Percentiles rank a stretch among this genome's conserved stretches.
These are phyloP conservation scores for Malus sieversii DNA, from an alignment of 306 rosid genomes.

Conservation along the genomic window DNA sequence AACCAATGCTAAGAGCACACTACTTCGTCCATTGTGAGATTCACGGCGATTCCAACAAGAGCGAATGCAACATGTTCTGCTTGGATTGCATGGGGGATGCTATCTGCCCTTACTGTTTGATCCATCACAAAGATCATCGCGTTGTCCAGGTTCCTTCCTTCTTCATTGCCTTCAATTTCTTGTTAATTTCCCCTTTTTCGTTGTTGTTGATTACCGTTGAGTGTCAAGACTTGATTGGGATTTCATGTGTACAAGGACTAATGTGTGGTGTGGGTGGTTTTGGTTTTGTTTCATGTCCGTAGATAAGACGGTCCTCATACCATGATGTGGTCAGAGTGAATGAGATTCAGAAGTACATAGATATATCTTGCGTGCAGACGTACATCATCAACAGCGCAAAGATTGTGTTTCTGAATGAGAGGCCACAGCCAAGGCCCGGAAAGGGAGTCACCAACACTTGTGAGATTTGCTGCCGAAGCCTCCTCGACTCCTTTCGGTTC, in stretches of 20 bases:
- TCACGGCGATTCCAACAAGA: slow-evolving; percentile 30
- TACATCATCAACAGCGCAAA: slow-evolving; percentile 47
- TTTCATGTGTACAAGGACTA: not conserved
- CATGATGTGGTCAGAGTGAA: slow-evolving; percentile 46
- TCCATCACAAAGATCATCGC: slow-evolving; percentile 31
- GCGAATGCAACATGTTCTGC: slow-evolving; percentile 48
- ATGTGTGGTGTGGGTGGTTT: not conserved
- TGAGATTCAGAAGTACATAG: slow-evolving; percentile 44
- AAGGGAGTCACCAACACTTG: slow-evolving; percentile 47
- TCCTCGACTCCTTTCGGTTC: slow-evolving; percentile 39
- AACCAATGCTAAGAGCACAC: slow-evolving; percentile 27
- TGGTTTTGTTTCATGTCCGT: not conserved
- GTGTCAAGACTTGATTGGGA: not conserved
- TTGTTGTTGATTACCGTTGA: too few relatives aligned
- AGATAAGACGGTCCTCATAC: slow-evolving; percentile 47
- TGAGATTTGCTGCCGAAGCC: slow-evolving; percentile 39
- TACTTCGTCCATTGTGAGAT: slow-evolving; percentile 27
- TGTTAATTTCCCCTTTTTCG: not conserved
- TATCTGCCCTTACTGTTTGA: slow-evolving; percentile 33
- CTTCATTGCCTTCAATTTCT: not conserved
- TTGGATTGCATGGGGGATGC: slow-evolving; percentile 34
- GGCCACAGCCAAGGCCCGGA: slow-evolving; percentile 46
- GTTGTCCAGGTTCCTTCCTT: slow-evolving; percentile 29
- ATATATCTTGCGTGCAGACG: slow-evolving; percentile 38
- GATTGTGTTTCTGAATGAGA: slow-evolving; percentile 40